phyloP scores from a whole-genome alignment of 2,329 filamentous ascomycete species.

The Geosmithia flava region DNA sequence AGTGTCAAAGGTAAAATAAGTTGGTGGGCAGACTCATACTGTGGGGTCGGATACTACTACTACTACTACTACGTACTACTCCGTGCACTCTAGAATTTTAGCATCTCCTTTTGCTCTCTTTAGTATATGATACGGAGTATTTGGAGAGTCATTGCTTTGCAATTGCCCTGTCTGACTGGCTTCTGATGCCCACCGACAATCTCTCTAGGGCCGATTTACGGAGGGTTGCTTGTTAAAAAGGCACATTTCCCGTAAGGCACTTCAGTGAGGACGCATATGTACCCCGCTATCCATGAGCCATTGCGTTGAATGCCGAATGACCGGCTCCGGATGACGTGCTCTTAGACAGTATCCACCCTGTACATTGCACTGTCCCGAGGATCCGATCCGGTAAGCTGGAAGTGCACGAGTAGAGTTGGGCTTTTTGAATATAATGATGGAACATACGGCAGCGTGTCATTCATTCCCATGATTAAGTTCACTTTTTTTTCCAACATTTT shows the following conservation, averaged over 20 bases:
- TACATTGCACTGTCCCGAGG: slow-evolving; percentile 2
- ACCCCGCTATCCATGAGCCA: neutral
- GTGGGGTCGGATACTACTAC: no score
- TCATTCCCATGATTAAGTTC: neutral
- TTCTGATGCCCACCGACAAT: neutral
- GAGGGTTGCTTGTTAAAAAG: neutral
- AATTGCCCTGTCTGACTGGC: neutral
- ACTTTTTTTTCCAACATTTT: neutral
- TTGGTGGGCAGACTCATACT: neutral
- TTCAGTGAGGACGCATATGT: neutral
- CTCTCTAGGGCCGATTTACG: neutral
- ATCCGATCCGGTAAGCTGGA: neutral
- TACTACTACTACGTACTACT: neutral
- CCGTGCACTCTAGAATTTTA: neutral
- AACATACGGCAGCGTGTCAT: neutral
- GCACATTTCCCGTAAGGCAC: neutral
- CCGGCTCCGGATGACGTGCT: slow-evolving; percentile 3
- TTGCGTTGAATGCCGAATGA: neutral
- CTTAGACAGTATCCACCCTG: neutral
- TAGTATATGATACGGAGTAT: no score
- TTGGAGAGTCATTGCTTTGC: neutral
- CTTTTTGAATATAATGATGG: neutral
- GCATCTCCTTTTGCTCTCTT: neutral
- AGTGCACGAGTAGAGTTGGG: no score
- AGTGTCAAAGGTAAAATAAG: neutral